Conservation (phyloP, 169 alveolate species). For the Plasmodium gallinaceum region DNA sequence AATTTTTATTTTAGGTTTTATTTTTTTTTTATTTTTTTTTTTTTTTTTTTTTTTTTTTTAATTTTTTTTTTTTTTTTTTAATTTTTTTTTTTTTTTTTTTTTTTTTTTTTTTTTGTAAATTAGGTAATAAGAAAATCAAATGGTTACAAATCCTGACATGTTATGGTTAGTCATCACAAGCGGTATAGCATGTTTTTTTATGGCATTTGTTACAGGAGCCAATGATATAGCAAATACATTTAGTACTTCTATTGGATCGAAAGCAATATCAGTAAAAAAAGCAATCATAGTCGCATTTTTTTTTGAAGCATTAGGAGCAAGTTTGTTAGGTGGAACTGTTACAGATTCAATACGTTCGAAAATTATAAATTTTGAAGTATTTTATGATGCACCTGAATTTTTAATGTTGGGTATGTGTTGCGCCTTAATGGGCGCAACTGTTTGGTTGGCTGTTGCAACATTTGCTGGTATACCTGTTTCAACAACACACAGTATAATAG, state of each 20-base stretch:
- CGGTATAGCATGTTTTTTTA: constrained; percentile 81
- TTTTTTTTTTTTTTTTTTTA: not conserved
- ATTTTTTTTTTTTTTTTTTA: too few species aligned
- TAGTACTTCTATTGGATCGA: constrained; percentile 89
- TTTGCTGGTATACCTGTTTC: constrained; percentile 89
- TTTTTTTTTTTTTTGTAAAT: constrained; percentile 10
- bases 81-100: not conserved
- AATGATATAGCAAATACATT: constrained; percentile 92
- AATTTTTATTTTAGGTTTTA: too few species aligned
- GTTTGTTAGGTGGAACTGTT: constrained; percentile 90
- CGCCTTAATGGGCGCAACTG: constrained; percentile 86
- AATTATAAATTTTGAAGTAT: constrained; percentile 85
- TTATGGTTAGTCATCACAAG: constrained; percentile 87
- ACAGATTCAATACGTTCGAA: constrained; percentile 88
- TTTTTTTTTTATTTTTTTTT: not conserved
- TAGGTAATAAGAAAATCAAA: constrained; percentile 66
- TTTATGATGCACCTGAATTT: constrained; percentile 84
- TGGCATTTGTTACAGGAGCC: constrained; percentile 90
- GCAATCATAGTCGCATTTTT: constrained; percentile 87
- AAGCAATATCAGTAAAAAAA: constrained; percentile 82
- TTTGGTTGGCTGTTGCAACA: constrained; percentile 88
- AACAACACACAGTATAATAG: constrained; percentile 91
- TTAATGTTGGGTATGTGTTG: constrained; percentile 90
- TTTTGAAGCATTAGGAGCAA: constrained; percentile 89
- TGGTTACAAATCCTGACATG: constrained; percentile 82